Percentiles rank a stretch among this genome's conserved stretches.
phyloP scores from a whole-genome alignment of 768 basidiomycete species.

The Dictyophora rubrovolvata region DNA sequence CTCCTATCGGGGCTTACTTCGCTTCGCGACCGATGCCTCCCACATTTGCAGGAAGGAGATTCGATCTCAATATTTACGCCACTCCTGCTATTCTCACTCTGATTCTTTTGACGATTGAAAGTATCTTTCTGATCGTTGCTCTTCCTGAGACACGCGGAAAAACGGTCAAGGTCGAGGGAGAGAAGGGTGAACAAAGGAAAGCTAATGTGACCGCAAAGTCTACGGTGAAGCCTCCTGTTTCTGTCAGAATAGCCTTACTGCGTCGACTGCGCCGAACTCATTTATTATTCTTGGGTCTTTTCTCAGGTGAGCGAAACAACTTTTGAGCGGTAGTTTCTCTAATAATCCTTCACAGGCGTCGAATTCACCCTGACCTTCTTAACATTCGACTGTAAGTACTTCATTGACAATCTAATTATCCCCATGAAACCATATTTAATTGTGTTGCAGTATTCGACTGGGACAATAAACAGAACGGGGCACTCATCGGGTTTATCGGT shows the following conservation, averaged over 20 bases:
- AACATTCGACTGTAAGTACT: constrained; percentile 69
- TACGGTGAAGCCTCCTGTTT: constrained; percentile 13
- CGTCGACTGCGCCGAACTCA: constrained; percentile 62
- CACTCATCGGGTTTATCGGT: constrained; percentile 68
- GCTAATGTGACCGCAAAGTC: constrained; percentile 18
- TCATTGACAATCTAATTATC: background rate
- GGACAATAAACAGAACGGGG: constrained; percentile 82
- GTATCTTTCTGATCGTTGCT: constrained; percentile 57
- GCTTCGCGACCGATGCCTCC: constrained; percentile 72
- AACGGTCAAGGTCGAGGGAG: constrained; percentile 15
- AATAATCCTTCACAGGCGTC: constrained; percentile 39
- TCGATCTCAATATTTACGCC: constrained; percentile 81
- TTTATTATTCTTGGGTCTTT: constrained; percentile 78
- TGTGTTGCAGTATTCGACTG: constrained; percentile 63
- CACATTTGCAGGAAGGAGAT: constrained; percentile 40
- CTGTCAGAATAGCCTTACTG: constrained; percentile 23
- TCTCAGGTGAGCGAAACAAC: constrained; percentile 46
- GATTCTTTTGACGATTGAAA: constrained; percentile 68
- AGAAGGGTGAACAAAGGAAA: constrained; percentile 11
- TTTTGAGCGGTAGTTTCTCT: background rate
- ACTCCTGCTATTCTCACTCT: constrained; percentile 81
- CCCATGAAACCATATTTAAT: background rate
- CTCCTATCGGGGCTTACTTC: constrained; percentile 93
- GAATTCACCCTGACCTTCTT: constrained; percentile 97
- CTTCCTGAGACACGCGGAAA: constrained; percentile 82